A percentile compares a stretch with the other conserved stretches of the same genome.
Conservation (phyloP, 2,329 filamentous ascomycete genomes). For the Hypomyces rosellus region DNA sequence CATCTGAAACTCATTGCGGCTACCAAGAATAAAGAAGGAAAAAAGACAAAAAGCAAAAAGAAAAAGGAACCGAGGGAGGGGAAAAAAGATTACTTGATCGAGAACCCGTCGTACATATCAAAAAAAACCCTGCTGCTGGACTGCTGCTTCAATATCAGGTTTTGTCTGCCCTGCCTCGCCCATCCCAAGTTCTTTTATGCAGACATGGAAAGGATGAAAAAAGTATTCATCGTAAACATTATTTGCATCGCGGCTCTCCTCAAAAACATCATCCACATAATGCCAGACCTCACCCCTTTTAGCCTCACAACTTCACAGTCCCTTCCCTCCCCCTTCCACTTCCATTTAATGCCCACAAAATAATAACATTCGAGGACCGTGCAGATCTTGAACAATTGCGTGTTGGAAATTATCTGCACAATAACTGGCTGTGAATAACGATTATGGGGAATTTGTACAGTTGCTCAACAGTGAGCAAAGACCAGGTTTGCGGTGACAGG, state of each 20-base stretch:
- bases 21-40: not conserved
- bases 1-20: too few species aligned
- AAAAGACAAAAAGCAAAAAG: constrained; percentile 1
- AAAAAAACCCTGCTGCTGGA: constrained; percentile 4
- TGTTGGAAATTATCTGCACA: too few species aligned
- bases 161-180: not conserved
- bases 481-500: not conserved
- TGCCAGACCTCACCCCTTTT: not conserved
- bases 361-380: too few species aligned
- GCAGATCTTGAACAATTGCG: too few species aligned
- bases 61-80: constrained; percentile 3
- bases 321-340: too few species aligned
- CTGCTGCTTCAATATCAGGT: constrained; percentile 5
- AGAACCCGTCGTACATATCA: constrained; percentile 10
- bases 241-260: not conserved
- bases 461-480: not conserved
- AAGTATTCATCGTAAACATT: constrained; percentile 10
- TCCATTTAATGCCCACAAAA: too few species aligned
- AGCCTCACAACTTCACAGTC: too few species aligned
- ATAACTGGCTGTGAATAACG: too few species aligned
- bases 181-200: constrained; percentile 5
- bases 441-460: too few species aligned
- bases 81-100: constrained; percentile 11
- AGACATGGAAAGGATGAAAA: constrained; percentile 7
- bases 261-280: not conserved